Percentiles rank a stretch among this genome's conserved stretches.
Evolutionary conservation across 1,284 basidiomycete genomes (phyloP).

Genomic region (Leccinum fuscescens): DNA sequence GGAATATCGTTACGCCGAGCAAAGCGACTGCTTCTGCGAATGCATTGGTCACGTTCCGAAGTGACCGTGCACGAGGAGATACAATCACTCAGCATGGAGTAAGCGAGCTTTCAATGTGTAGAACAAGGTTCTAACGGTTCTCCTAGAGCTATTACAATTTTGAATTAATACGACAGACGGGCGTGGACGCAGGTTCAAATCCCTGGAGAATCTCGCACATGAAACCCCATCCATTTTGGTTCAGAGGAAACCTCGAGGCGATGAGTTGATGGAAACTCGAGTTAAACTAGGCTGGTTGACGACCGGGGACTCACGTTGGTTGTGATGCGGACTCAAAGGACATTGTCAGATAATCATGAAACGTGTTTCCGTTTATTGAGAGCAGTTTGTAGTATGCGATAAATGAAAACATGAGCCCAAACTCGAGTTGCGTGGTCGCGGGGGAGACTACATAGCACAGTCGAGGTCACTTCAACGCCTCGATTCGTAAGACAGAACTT

Average conservation of each 20-base stretch:
- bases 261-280: slow-evolving; percentile 34
- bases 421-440: background rate
- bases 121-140: background rate
- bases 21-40: slow-evolving; percentile 29
- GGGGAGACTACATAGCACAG: background rate
- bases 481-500: background rate
- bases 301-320: background rate
- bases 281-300: background rate
- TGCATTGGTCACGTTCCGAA: slow-evolving; percentile 23
- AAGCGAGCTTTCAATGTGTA: background rate
- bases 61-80: slow-evolving; percentile 26
- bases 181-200: slow-evolving; percentile 17
- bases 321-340: background rate
- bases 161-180: slow-evolving; percentile 19
- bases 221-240: slow-evolving; percentile 30
- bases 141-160: slow-evolving; percentile 29
- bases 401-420: background rate
- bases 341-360: background rate
- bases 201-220: slow-evolving; percentile 28
- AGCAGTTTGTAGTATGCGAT: background rate
- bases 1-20: slow-evolving; percentile 21
- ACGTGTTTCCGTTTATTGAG: background rate
- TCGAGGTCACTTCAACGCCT: background rate
- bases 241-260: slow-evolving; percentile 27
- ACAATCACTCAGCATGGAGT: slow-evolving; percentile 25